Evolutionary conservation across 2,329 filamentous ascomycete genomes (phyloP), one percentile per base, ranked within the genome.

Genomic region (Fusarium sp.): DNA sequence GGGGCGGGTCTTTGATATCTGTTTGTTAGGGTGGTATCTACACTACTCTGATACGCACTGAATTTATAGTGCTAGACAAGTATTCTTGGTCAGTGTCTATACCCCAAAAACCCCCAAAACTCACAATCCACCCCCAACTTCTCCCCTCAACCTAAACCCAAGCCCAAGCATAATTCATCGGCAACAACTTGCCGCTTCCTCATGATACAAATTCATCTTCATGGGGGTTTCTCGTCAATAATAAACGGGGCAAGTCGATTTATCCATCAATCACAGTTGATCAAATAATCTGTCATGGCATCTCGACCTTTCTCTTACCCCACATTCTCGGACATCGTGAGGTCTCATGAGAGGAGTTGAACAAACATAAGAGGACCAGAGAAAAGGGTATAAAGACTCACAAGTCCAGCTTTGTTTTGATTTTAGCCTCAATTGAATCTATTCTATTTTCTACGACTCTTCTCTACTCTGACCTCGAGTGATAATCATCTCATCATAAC

Each of bases 251-350:
- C 13, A 27, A 27, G 18, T 52, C n/a, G 16, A 61, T 68, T 74
- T 60, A 62, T 73, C 72, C 72, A 65, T 67, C 72, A 74, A 74
- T 73, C 70, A 73, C 49, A 52, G 25, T 3, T 20, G 4, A 12
- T 13, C 20, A 54, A 66, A 62, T 30, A 58, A 45, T 43, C 56
- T 58, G 61, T 71, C 64, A 71, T 68, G 68, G 62, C 55, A 61
- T 65, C 69, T 68, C 54, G 62, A 60, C 57, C 47, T 40, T 64
- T 69, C 46, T 30, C 22, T 43, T 72, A 74, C 72, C 51, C 72
- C 72, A 74, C 72, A 72, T 67, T 67, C 30, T 27, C n/a, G 18
- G 27, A 29, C 9, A 43, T 53, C 34, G 41, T 60, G 57, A 65
- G 53, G 67, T 70, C 68, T 70, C 68, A 70, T 70, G 68, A 70